Conservation (phyloP, 805 yeast species). For the Suhomyces xylopsoci region DNA sequence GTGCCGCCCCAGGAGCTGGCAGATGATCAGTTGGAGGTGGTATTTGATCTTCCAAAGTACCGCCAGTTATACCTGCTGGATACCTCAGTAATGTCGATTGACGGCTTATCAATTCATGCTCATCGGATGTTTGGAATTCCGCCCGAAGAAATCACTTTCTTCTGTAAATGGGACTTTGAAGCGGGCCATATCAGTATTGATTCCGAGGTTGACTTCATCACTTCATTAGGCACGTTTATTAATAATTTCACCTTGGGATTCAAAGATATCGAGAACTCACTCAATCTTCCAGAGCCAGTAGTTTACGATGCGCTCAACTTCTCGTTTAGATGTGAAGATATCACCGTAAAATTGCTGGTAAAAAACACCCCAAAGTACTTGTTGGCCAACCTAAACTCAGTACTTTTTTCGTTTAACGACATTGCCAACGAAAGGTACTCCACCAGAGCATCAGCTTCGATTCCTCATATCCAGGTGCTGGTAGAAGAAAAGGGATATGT, state of each 20-base stretch:
- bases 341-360: slow-evolving; percentile 42
- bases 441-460: slow-evolving; percentile 44
- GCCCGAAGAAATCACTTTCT: slow-evolving; percentile 82
- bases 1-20: slow-evolving; percentile 20
- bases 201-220: slow-evolving; percentile 46
- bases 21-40: slow-evolving; percentile 4
- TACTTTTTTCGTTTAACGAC: slow-evolving; percentile 56
- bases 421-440: slow-evolving; percentile 66
- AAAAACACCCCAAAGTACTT: slow-evolving; percentile 17
- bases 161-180: slow-evolving; percentile 85
- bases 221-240: slow-evolving; percentile 41
- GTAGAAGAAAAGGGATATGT: slow-evolving; percentile 10
- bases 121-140: slow-evolving; percentile 93
- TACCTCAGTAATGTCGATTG: slow-evolving; percentile 38
- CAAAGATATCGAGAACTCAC: slow-evolving; percentile 71
- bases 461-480: slow-evolving; percentile 42
- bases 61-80: slow-evolving; percentile 7
- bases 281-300: slow-evolving; percentile 53
- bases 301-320: slow-evolving; percentile 70
- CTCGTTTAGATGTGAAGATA: slow-evolving; percentile 49
- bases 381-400: slow-evolving; percentile 15
- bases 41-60: slow-evolving; percentile 26
- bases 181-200: slow-evolving; percentile 57
- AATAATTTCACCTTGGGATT: slow-evolving; percentile 59
- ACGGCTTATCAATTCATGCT: slow-evolving; percentile 68